Percentiles rank a stretch among this genome's conserved stretches.
These are phyloP conservation scores for Blastocystis hominis DNA, from an alignment of 352 stramenopile species.

Conservation along the genomic window DNA sequence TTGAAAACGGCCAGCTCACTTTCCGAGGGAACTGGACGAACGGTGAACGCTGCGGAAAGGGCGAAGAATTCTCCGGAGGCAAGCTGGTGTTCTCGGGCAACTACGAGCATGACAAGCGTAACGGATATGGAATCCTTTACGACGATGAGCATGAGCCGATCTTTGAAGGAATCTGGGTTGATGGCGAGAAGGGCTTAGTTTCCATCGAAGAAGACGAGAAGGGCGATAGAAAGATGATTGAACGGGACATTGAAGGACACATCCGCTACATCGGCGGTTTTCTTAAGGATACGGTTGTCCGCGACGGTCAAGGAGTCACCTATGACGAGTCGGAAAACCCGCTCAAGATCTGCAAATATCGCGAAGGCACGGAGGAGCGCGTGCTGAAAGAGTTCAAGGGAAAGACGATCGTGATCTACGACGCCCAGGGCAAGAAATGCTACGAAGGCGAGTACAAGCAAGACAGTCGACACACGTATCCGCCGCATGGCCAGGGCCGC, in stretches of 20 bases:
- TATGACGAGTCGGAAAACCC: background rate
- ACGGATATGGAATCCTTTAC: slow-evolving; percentile 36
- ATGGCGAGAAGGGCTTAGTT: background rate
- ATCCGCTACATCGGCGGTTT: background rate
- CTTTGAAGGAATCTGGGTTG: slow-evolving; percentile 33
- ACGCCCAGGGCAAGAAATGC: background rate
- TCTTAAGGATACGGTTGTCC: slow-evolving; percentile 13
- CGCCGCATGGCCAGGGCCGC: background rate
- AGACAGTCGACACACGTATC: background rate
- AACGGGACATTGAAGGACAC: background rate
- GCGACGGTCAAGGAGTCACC: background rate
- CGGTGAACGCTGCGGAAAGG: background rate
- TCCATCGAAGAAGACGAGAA: slow-evolving; percentile 15
- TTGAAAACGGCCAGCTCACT: slow-evolving; percentile 20
- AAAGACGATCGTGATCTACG: background rate
- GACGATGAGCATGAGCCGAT: background rate
- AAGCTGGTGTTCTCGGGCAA: slow-evolving; percentile 3
- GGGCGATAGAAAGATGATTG: slow-evolving; percentile 1
- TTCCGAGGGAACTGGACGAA: slow-evolving; percentile 32
- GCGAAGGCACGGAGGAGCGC: background rate
- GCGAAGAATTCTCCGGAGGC: slow-evolving; percentile 4
- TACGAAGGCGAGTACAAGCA: slow-evolving; percentile 26
- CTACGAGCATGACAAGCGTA: slow-evolving; percentile 14
- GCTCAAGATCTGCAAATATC: background rate
- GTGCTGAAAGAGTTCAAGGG: background rate